These are phyloP conservation scores for Dichomitus squalens DNA, from an alignment of 1,284 basidiomycete species.

Conservation along the genomic window DNA sequence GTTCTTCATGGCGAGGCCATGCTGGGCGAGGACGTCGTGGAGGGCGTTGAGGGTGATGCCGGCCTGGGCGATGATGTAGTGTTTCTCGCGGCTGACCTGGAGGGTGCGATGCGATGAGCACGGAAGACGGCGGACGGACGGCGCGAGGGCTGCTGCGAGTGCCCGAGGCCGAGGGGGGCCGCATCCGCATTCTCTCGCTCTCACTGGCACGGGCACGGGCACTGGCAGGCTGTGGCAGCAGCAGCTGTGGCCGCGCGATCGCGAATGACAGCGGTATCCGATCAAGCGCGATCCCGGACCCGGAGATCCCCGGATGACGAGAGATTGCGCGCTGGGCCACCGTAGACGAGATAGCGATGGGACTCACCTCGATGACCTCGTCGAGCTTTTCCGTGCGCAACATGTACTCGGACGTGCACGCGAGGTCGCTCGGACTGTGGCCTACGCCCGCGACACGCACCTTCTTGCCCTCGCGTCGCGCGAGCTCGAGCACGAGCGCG, in stretches of 20 bases:
- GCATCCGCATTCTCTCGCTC: too few relatives aligned
- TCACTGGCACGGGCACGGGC: too few relatives aligned
- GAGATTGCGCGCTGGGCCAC: constrained; percentile 25
- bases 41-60: constrained; percentile 82
- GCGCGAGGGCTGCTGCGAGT: neutral
- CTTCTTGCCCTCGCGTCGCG: constrained; percentile 69
- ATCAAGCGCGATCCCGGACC: constrained; percentile 21
- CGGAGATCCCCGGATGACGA: constrained; percentile 33
- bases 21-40: constrained; percentile 66
- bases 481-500: constrained; percentile 81
- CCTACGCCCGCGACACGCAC: constrained; percentile 89
- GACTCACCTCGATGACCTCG: constrained; percentile 71
- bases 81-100: constrained; percentile 75
- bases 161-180: constrained; percentile 1
- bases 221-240: too few relatives aligned
- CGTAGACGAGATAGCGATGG: constrained; percentile 23
- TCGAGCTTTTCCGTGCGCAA: constrained; percentile 75
- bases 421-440: constrained; percentile 92
- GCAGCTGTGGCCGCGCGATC: too few relatives aligned
- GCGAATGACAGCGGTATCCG: constrained; percentile 7
- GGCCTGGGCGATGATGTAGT: constrained; percentile 71
- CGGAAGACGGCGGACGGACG: constrained; percentile 7
- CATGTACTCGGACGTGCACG: constrained; percentile 86
- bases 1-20: constrained; percentile 86
- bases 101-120: constrained; percentile 13